Conservation (phyloP, 371 early-diverging fungal species). For the Mortierella sp. region DNA sequence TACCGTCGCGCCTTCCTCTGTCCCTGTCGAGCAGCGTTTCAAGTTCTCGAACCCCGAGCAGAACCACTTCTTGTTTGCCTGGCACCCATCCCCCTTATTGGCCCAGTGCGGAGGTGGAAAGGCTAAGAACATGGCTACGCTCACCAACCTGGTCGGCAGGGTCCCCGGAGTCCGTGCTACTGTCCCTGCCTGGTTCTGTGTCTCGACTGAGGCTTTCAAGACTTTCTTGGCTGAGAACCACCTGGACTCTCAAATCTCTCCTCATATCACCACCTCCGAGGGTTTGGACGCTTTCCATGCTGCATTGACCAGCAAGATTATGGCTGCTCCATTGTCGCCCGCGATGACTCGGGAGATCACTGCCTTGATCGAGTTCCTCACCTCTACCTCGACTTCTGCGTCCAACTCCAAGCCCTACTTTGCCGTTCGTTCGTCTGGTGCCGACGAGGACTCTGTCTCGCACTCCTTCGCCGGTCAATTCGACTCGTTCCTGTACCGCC, state of each 20-base stretch:
- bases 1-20: not conserved
- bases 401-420: constrained; percentile 35
- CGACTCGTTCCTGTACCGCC: constrained; percentile 57
- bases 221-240: constrained; percentile 41
- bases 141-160: constrained; percentile 47
- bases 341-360: constrained; percentile 41
- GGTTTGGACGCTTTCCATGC: constrained; percentile 52
- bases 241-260: constrained; percentile 43
- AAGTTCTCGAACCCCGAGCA: constrained; percentile 40
- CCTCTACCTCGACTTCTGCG: constrained; percentile 24
- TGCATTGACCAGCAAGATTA: constrained; percentile 38
- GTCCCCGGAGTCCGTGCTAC: constrained; percentile 41
- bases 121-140: constrained; percentile 55
- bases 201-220: constrained; percentile 56
- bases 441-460: constrained; percentile 58
- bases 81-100: constrained; percentile 40
- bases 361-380: constrained; percentile 33
- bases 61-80: constrained; percentile 49
- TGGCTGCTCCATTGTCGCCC: constrained; percentile 41
- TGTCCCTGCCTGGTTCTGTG: constrained; percentile 58
- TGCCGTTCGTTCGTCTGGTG: constrained; percentile 60
- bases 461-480: constrained; percentile 60
- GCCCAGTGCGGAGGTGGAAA: constrained; percentile 54
- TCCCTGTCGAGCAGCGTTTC: constrained; percentile 22
- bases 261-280: constrained; percentile 39